Base-by-base conservation (phyloP, 441 rosid species). In the Biscutella laevigata region DNA sequence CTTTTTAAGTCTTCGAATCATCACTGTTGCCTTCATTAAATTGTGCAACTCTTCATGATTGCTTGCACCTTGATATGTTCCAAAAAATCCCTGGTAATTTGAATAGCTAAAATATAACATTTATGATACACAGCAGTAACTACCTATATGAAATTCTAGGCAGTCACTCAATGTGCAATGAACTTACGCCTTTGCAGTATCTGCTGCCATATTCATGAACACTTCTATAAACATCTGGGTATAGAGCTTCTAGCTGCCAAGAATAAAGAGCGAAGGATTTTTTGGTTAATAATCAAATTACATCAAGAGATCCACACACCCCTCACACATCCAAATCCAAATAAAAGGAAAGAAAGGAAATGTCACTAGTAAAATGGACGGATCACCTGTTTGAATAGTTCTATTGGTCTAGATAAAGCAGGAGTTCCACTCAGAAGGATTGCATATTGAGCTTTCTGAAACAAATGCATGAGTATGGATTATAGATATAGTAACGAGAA, bases 31-130 rank as follows among this genome's bases (percentile, higher is more conserved):
- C 82, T 86, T 92, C 81, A 92, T 88, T 81, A 88, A 71, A 80
- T 77, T 84, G 76, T 92, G 98, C 80, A 92, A 74, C 72, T 92
- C 98, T 38, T 92, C 98, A 68, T 92, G 98, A 78, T 92, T 88
- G 73, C 88, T 86, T 44, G 98, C 80, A 41, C 96, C 98, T 79
- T 92, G 96, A 77, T 86, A 92, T 42, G 60, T 19, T 66, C 98
- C 98, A 59, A 88, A 92, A 43, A 71, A 7, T 19, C 96, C 96
- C 98, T 91, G 74, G 19, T 66, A 11, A 40, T 64, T 67, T 33
- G 42, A 39, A 61, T n/a, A 14, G 8, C 7, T n/a, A 46, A 59
- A 25, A 14, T 43, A 27, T 34, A 40, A 3, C 9, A 12, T 29
- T 21, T 28, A 33, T 33, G 58, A 53, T 21, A 58, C 45, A 57